A percentile compares a stretch with the other conserved stretches of the same genome.
These are phyloP conservation scores for Aurinia saxatilis DNA, from an alignment of 345 rosid genomes.

Conservation along the genomic window DNA sequence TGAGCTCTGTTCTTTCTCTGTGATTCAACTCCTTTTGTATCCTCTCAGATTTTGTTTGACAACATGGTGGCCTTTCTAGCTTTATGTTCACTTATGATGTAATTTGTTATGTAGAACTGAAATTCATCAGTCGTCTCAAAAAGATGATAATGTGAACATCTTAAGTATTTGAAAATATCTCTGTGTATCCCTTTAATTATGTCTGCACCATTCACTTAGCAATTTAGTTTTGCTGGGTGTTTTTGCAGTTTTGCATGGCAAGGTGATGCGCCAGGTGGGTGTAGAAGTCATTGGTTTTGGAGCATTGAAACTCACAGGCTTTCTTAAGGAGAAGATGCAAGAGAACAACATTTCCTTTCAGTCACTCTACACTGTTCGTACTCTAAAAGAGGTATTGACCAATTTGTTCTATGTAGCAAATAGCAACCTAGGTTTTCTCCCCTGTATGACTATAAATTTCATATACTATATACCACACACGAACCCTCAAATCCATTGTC, in stretches of 20 bases:
- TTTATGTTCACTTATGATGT: neutral
- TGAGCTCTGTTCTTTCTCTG: slow-evolving; percentile 25
- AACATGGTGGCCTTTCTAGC: neutral
- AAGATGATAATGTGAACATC: neutral
- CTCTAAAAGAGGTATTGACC: slow-evolving; percentile 73
- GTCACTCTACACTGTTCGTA: slow-evolving; percentile 72
- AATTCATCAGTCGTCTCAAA: neutral
- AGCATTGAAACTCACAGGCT: slow-evolving; percentile 81
- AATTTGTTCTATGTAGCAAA: neutral
- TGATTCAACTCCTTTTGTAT: neutral
- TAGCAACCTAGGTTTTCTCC: neutral
- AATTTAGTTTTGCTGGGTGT: slow-evolving; percentile 6
- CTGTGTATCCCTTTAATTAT: neutral
- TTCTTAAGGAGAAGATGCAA: slow-evolving; percentile 74
- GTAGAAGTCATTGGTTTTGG: slow-evolving; percentile 82
- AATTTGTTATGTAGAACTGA: neutral
- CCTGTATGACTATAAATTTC: neutral
- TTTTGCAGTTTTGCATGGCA: slow-evolving; percentile 74
- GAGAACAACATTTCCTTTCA: slow-evolving; percentile 58
- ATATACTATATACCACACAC: neutral
- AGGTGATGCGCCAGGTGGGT: slow-evolving; percentile 84
- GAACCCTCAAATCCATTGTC: neutral
- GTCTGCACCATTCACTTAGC: slow-evolving; percentile 11
- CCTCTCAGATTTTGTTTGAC: neutral
- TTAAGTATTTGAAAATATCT: neutral